Evolutionary conservation across 495 filamentous ascomycete genomes (phyloP).

Genomic region (Collariella sp.): DNA sequence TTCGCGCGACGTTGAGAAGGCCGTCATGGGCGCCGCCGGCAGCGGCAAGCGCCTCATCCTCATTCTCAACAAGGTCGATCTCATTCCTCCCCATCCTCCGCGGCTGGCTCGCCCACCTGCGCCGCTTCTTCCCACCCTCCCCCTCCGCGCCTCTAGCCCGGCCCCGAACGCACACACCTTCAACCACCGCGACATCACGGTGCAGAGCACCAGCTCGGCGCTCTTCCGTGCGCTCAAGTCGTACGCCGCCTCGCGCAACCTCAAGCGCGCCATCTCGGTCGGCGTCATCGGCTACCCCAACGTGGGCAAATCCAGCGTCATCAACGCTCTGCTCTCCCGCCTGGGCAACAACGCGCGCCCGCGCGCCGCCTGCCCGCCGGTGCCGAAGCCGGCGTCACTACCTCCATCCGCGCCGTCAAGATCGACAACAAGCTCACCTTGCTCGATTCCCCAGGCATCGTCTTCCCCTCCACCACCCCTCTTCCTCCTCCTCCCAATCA

Average conservation of each 20-base stretch:
- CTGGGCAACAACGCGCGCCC: constrained; percentile 51
- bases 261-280: constrained; percentile 84
- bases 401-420: constrained; percentile 79
- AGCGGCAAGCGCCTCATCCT: constrained; percentile 86
- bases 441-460: constrained; percentile 91
- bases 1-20: constrained; percentile 80
- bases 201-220: constrained; percentile 75
- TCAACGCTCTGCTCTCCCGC: constrained; percentile 83
- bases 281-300: constrained; percentile 96
- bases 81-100: constrained; percentile 77
- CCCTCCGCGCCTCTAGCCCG: constrained; percentile 75
- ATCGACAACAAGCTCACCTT: constrained; percentile 91
- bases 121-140: constrained; percentile 86
- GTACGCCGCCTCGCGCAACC: constrained; percentile 71
- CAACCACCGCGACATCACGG: constrained; percentile 81
- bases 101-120: constrained; percentile 75
- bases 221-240: constrained; percentile 89
- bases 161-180: constrained; percentile 83
- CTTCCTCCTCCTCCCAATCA: constrained; percentile 11
- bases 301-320: constrained; percentile 93
- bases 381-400: constrained; percentile 90
- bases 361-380: constrained; percentile 73
- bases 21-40: constrained; percentile 74
- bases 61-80: constrained; percentile 94
- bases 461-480: constrained; percentile 58